Base-by-base conservation (phyloP, 441 rosid species). In the Eutrema salsugineum region DNA sequence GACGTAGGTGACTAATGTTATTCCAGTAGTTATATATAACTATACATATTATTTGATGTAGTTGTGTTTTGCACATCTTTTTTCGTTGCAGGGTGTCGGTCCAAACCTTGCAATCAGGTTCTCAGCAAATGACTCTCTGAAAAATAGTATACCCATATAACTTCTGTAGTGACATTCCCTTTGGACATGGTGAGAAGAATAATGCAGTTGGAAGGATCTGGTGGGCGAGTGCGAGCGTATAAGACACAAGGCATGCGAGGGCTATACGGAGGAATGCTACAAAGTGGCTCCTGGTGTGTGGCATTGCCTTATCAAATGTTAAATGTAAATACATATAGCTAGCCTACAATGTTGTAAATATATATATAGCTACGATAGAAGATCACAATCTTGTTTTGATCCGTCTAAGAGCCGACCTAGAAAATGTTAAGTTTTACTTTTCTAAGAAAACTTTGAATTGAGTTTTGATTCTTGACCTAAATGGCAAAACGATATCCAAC, bases 141-240 rank as follows among this genome's bases (percentile, higher is more conserved):
- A 86, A 82, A 84, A 33, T 43, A 30, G 17, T 64, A 27, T 16
- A 54, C 53, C 38, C 7, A 55, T 20, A 50, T 64, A 22, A 43
- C 40, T 70, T 76, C 48, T 77, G 71, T 84, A 91, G 97, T 80
- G 39, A 91, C 91, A 79, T 91, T 89, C 80, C 94, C 97, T 16
- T 32, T 91, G 77, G 97, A 89, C 80, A 92, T 91, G 20, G 96
- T 91, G 84, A 82, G 96, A 79, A 84, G 96, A 68, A 83, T 96
- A 71, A 89, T 86, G 88, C 97, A 91, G 61, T 69, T 91, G 76
- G 97, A 91, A 87, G 97, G 96, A 75, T 94, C 83, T 10, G 94
- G 86, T 50, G 96, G 97, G 47, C 84, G 82, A 68, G 91, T 91
- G 20, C 83, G 86, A 48, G 86, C 85, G 16, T 89, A 90, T 63